Evolutionary conservation across 495 filamentous ascomycete species (phyloP).

Genomic region (Hyphodiscus hymeniophilus): DNA sequence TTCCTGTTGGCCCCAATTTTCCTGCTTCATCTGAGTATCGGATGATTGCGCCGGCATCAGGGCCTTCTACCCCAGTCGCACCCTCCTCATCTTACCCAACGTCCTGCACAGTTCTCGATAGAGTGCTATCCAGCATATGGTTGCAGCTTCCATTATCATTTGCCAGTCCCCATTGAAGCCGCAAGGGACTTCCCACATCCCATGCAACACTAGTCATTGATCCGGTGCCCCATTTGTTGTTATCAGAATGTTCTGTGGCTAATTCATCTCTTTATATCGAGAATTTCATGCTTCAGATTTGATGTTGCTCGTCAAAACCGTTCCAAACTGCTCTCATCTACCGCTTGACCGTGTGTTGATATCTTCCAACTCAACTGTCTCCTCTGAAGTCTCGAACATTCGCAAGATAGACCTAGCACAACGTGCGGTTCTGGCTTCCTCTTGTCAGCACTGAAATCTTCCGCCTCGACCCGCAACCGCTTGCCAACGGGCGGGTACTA

Average conservation of each 20-base stretch:
- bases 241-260: conserved; percentile 18
- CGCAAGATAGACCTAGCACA: too few species aligned
- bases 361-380: conserved; percentile 6
- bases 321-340: conserved; percentile 2
- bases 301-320: neutral
- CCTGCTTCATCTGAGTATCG: conserved; percentile 24
- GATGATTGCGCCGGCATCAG: conserved; percentile 20
- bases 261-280: conserved; percentile 7
- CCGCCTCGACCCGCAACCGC: conserved; percentile 15
- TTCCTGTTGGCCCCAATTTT: conserved; percentile 16
- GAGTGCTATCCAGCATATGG: conserved; percentile 14
- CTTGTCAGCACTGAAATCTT: conserved; percentile 23
- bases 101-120: conserved; percentile 18
- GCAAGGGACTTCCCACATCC: conserved; percentile 2
- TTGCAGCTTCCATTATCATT: conserved; percentile 18
- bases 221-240: conserved; percentile 12
- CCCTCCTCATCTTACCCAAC: conserved; percentile 21
- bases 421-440: conserved; percentile 21
- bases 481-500: conserved; percentile 11
- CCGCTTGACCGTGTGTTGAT: conserved; percentile 10
- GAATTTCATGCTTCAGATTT: neutral
- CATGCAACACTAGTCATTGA: conserved; percentile 15
- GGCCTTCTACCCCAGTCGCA: conserved; percentile 15
- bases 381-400: conserved; percentile 18
- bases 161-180: conserved; percentile 12